phyloP scores from a whole-genome alignment of 2,329 filamentous ascomycete species.

The Stachybotrys chlorohalonatus region DNA sequence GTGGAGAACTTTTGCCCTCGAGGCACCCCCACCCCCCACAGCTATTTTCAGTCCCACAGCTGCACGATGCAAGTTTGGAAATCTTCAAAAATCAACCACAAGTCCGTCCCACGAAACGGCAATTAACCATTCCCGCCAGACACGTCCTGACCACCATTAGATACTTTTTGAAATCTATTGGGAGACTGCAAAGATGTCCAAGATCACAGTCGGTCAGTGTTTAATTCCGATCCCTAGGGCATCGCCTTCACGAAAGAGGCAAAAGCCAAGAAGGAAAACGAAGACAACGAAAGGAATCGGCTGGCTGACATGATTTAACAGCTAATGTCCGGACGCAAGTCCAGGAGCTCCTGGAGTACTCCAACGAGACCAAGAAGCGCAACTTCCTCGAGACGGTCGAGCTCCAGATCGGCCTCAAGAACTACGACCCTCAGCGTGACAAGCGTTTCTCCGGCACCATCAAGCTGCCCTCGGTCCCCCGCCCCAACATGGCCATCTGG shows the following conservation, averaged over 20 bases:
- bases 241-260: neutral
- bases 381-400: slow-evolving; percentile 96
- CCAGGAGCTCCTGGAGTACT: slow-evolving; percentile 90
- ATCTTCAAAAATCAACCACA: slow-evolving; percentile 12
- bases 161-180: slow-evolving; percentile 56
- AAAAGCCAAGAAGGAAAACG: neutral
- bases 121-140: slow-evolving; percentile 8
- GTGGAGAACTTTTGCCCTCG: slow-evolving; percentile 27
- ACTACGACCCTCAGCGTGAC: slow-evolving; percentile 99
- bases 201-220: slow-evolving; percentile 65
- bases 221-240: slow-evolving; percentile 8
- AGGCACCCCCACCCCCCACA: slow-evolving; percentile 11
- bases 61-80: slow-evolving; percentile 10
- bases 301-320: slow-evolving; percentile 19
- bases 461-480: slow-evolving; percentile 84
- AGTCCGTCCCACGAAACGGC: slow-evolving; percentile 5
- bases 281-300: slow-evolving; percentile 2
- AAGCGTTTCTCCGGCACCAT: slow-evolving; percentile 99
- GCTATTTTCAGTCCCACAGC: slow-evolving; percentile 13
- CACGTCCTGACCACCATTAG: slow-evolving; percentile 58
- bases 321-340: slow-evolving; percentile 96
- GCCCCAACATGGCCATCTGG: slow-evolving; percentile 83
- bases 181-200: slow-evolving; percentile 85
- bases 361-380: slow-evolving; percentile 86
- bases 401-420: slow-evolving; percentile 90